Conservation (phyloP, 2,329 filamentous ascomycete species). For the Zopfia rhizophila region DNA sequence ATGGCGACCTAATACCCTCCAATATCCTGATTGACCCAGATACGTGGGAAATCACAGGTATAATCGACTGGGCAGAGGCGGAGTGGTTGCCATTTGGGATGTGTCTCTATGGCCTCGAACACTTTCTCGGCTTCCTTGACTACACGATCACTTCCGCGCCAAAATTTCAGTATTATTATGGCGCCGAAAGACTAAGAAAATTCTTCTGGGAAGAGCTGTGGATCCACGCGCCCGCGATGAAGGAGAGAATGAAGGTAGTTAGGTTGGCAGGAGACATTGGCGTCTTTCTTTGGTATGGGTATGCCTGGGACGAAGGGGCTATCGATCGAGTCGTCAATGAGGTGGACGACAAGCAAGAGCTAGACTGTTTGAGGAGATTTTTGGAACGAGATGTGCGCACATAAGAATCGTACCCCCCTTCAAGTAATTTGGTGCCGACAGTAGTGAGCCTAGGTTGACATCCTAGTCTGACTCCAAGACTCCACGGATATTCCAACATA, state of each 20-base stretch:
- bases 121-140: constrained; percentile 64
- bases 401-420: too few relatives aligned
- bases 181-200: constrained; percentile 56
- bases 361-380: constrained; percentile 62
- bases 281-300: constrained; percentile 71
- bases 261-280: constrained; percentile 63
- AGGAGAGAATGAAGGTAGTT: constrained; percentile 48
- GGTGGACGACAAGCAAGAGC: constrained; percentile 62
- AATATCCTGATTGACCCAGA: constrained; percentile 65
- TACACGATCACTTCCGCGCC: constrained; percentile 30
- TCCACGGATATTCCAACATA: too few relatives aligned
- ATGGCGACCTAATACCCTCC: constrained; percentile 68
- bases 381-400: too few relatives aligned
- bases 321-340: constrained; percentile 68
- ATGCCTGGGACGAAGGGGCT: constrained; percentile 69
- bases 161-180: constrained; percentile 54
- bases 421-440: too few relatives aligned
- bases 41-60: constrained; percentile 60
- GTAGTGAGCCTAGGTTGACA: too few relatives aligned
- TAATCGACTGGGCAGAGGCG: constrained; percentile 74
- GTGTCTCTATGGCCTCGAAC: constrained; percentile 69
- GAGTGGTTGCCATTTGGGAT: constrained; percentile 70
- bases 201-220: constrained; percentile 63
- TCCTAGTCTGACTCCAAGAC: too few relatives aligned
- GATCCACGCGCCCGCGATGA: constrained; percentile 49